phyloP scores from a whole-genome alignment of 495 filamentous ascomycete genomes.

The Penicillium angulare region DNA sequence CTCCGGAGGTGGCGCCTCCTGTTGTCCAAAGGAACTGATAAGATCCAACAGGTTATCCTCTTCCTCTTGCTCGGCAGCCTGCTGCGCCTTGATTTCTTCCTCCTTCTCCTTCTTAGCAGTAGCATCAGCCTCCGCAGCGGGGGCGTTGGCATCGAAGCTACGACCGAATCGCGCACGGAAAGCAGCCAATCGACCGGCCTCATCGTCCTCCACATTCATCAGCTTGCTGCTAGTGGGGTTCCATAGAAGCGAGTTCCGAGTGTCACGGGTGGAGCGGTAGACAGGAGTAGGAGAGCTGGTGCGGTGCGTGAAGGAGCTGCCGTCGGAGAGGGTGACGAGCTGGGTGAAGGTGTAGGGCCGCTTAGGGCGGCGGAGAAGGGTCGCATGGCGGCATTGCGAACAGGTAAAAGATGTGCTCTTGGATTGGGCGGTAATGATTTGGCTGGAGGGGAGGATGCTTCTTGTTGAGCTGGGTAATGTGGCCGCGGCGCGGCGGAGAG shows the following conservation, averaged over 20 bases:
- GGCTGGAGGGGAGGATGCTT: slow-evolving; percentile 23
- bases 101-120: slow-evolving; percentile 31
- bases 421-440: slow-evolving; percentile 22
- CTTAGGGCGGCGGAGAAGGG: slow-evolving; percentile 81
- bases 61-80: slow-evolving; percentile 36
- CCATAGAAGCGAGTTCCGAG: slow-evolving; percentile 84
- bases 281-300: slow-evolving; percentile 82
- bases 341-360: slow-evolving; percentile 97
- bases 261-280: slow-evolving; percentile 77
- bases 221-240: slow-evolving; percentile 77
- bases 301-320: slow-evolving; percentile 79
- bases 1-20: slow-evolving; percentile 28
- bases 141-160: slow-evolving; percentile 67
- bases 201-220: slow-evolving; percentile 87
- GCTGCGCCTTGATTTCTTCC: slow-evolving; percentile 32
- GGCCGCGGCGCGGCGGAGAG: slow-evolving; percentile 45
- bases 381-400: slow-evolving; percentile 70
- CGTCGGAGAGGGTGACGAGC: slow-evolving; percentile 91
- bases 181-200: slow-evolving; percentile 83
- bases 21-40: slow-evolving; percentile 61
- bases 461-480: slow-evolving; percentile 31
- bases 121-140: slow-evolving; percentile 19
- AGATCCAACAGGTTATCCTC: slow-evolving; percentile 67
- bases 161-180: slow-evolving; percentile 84
- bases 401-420: slow-evolving; percentile 42